phyloP scores from a whole-genome alignment of 768 basidiomycete genomes.

The Tubosaeta sp. region DNA sequence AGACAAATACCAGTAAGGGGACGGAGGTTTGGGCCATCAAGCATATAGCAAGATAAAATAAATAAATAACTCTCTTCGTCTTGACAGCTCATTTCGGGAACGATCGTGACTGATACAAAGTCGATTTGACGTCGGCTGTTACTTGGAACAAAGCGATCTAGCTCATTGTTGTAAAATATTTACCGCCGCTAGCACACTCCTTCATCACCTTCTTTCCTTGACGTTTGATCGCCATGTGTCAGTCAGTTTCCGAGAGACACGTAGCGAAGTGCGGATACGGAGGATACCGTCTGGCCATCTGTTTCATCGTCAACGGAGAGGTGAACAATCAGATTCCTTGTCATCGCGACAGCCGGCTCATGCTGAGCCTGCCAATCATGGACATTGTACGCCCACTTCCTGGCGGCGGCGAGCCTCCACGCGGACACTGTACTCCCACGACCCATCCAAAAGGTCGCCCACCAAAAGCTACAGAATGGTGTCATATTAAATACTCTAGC shows the following conservation, averaged over 20 bases:
- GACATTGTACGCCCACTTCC: background rate
- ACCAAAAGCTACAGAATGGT: constrained; percentile 18
- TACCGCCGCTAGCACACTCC: constrained; percentile 9
- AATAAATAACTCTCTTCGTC: background rate
- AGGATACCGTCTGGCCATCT: constrained; percentile 16
- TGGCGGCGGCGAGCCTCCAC: background rate
- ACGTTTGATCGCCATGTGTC: constrained; percentile 28
- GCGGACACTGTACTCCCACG: background rate
- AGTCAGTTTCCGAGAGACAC: constrained; percentile 13
- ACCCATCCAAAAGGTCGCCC: background rate
- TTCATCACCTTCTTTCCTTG: constrained; percentile 11
- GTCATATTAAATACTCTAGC: constrained; percentile 9
- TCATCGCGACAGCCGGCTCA: constrained; percentile 11
- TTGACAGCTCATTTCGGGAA: constrained; percentile 26
- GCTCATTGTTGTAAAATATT: constrained; percentile 24
- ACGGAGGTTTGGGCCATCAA: background rate
- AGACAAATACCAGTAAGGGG: background rate
- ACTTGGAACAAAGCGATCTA: constrained; percentile 13
- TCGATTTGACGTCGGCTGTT: constrained; percentile 24
- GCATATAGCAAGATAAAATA: background rate
- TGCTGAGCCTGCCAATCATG: background rate
- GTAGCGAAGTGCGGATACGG: constrained; percentile 19
- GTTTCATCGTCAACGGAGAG: constrained; percentile 25
- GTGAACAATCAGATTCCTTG: constrained; percentile 1
- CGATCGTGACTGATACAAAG: constrained; percentile 10